Evolutionary conservation across 2,329 filamentous ascomycete species (phyloP).

Genomic region (Ceratocystis cubensis): DNA sequence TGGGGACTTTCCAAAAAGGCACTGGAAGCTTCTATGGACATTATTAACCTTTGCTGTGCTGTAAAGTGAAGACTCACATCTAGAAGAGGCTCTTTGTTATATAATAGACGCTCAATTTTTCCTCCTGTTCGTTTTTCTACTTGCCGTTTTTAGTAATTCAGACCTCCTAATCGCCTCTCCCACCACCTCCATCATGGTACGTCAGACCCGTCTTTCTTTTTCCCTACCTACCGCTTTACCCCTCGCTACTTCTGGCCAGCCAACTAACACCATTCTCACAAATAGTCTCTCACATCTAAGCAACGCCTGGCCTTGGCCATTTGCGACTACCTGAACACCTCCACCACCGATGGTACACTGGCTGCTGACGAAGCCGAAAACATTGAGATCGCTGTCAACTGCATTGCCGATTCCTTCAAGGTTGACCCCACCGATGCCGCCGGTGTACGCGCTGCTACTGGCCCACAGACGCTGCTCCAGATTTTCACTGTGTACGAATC

Average conservation of each 20-base stretch:
- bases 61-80: not conserved
- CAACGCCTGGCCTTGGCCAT: slow-evolving; percentile 94
- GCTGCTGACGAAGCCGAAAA: slow-evolving; percentile 79
- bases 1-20: not conserved
- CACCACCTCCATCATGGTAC: not conserved
- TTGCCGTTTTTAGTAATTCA: not conserved
- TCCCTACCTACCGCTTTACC: not conserved
- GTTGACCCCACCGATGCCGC: slow-evolving; percentile 70
- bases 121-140: not conserved
- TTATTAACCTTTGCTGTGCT: not conserved
- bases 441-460: slow-evolving; percentile 64
- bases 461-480: slow-evolving; percentile 72
- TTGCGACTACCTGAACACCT: slow-evolving; percentile 83
- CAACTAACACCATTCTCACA: not conserved
- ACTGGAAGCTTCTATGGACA: slow-evolving; percentile 1
- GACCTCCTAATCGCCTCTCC: not conserved
- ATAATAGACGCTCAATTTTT: not conserved
- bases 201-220: not conserved
- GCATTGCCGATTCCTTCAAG: slow-evolving; percentile 90
- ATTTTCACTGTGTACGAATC: slow-evolving; percentile 97
- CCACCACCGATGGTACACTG: slow-evolving; percentile 77
- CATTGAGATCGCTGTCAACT: slow-evolving; percentile 86
- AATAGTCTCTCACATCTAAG: slow-evolving; percentile 37
- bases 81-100: not conserved
- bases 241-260: slow-evolving; percentile 9